Conservation (phyloP, 768 basidiomycete species). For the Suillus sp. region DNA sequence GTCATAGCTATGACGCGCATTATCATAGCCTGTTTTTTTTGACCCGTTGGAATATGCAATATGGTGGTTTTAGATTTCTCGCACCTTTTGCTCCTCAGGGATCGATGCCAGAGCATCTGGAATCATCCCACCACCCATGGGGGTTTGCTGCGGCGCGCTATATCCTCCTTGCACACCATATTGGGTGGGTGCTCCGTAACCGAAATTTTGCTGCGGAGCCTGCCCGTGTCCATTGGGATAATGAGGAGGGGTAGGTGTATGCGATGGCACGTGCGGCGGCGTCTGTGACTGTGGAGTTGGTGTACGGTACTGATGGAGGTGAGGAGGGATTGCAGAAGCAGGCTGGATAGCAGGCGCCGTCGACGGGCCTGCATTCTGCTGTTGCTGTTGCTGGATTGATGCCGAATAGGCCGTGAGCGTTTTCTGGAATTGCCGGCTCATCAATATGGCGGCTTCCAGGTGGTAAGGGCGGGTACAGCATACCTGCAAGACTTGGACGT, state of each 20-base stretch:
- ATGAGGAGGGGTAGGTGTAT: constrained; percentile 12
- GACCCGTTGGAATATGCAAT: neutral
- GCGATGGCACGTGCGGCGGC: constrained; percentile 24
- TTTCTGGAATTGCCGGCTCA: constrained; percentile 43
- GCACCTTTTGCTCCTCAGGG: constrained; percentile 67
- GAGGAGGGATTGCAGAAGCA: constrained; percentile 50
- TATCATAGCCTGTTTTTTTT: constrained; percentile 60
- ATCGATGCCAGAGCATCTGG: constrained; percentile 59
- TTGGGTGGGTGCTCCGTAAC: constrained; percentile 11
- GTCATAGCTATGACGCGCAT: constrained; percentile 82
- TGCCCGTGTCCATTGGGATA: constrained; percentile 31
- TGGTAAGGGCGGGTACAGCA: constrained; percentile 13
- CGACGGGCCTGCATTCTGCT: constrained; percentile 21
- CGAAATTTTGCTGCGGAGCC: constrained; percentile 29
- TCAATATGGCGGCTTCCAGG: neutral
- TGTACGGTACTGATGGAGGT: constrained; percentile 37
- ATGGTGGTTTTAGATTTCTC: no score
- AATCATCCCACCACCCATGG: constrained; percentile 28
- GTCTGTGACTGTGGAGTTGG: constrained; percentile 37
- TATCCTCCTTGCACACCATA: constrained; percentile 24
- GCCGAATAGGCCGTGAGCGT: constrained; percentile 56
- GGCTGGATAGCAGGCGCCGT: constrained; percentile 21
- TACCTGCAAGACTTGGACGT: constrained; percentile 77
- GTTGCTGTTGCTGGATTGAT: constrained; percentile 9
- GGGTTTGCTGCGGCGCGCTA: constrained; percentile 21